Evolutionary conservation across 768 basidiomycete species (phyloP), one percentile per base, ranked within the genome.

Genomic region (Boletus insuetus): DNA sequence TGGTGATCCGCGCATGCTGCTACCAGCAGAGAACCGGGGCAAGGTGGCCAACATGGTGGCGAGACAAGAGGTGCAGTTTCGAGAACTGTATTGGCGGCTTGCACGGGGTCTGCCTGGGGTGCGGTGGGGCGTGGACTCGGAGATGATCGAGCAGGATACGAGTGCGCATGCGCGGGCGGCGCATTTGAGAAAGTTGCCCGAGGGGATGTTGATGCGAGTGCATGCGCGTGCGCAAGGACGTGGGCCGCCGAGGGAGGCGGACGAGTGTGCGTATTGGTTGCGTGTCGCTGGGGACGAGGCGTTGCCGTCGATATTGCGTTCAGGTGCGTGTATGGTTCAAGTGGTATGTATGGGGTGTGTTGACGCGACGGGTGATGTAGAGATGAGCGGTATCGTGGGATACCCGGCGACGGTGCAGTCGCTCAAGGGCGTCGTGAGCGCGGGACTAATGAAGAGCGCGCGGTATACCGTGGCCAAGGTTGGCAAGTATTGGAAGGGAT

Each of bases 11-110:
- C 84, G 97, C 43, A 99, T 99, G 97, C 61, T 89, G 45, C 82
- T 95, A 6, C 94, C 94, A 1, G 94, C 86, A 0, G 97, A 99
- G 79, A 97, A 98, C 74, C 86, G 94, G 29, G 79, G 83, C 57
- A 99, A 99, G 75, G 88, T 99, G n/a, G 75, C 76, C 45, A 98
- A 98, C 72, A 98, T 99, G 62, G 95, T 98, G 40, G 76, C 78
- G 53, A 84, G 84, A 48, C 92, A 97, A 74, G 77, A 79, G 17
- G 79, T 80, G 17, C 91, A 94, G 69, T 98, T 98, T 74, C 82
- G 83, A 54, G 89, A 90, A 67, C 74, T 98, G 54, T 98, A 98
- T 76, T 84, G 85, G 68, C 81, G 86, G 26, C 76, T 91, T 14
- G 88, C 86, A 4, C 81, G 83, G 26, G 91, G 87, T 0, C 73